Evolutionary conservation across 495 filamentous ascomycete species (phyloP).

Genomic region (Zalerion maritima): DNA sequence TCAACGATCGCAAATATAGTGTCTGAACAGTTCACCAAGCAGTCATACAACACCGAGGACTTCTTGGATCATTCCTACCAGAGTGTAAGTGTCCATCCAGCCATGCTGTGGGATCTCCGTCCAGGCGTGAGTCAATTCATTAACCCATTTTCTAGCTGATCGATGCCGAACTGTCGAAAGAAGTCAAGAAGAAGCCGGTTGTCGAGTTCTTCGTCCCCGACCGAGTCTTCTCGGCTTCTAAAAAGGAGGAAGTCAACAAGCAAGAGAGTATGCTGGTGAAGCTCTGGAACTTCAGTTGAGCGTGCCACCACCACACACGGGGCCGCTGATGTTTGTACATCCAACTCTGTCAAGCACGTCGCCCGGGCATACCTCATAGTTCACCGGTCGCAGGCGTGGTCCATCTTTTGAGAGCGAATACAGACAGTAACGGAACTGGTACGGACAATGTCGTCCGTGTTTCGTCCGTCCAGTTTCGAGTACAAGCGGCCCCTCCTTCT

Average conservation of each 20-base stretch:
- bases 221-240: conserved; percentile 47
- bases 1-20: conserved; percentile 88
- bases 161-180: conserved; percentile 65
- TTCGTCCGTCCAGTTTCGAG: too few relatives aligned
- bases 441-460: too few relatives aligned
- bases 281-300: conserved; percentile 47
- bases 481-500: too few relatives aligned
- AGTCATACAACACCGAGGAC: conserved; percentile 81
- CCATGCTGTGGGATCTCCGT: too few relatives aligned
- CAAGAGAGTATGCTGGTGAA: conserved; percentile 33
- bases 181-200: conserved; percentile 70
- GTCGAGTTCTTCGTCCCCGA: conserved; percentile 93
- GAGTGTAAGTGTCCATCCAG: conserved; percentile 58
- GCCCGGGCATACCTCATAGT: too few relatives aligned
- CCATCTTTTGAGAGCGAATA: too few relatives aligned
- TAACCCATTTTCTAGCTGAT: conserved; percentile 48
- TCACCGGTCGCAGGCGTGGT: too few relatives aligned
- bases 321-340: too few relatives aligned
- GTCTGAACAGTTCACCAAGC: conserved; percentile 94
- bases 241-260: conserved; percentile 18
- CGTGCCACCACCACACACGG: too few relatives aligned
- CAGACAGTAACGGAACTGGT: too few relatives aligned
- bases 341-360: too few relatives aligned
- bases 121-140: too few relatives aligned
- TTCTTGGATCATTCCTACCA: conserved; percentile 92